These are phyloP conservation scores for Basidioascus undulatus DNA, from an alignment of 768 basidiomycete genomes.

Conservation along the genomic window DNA sequence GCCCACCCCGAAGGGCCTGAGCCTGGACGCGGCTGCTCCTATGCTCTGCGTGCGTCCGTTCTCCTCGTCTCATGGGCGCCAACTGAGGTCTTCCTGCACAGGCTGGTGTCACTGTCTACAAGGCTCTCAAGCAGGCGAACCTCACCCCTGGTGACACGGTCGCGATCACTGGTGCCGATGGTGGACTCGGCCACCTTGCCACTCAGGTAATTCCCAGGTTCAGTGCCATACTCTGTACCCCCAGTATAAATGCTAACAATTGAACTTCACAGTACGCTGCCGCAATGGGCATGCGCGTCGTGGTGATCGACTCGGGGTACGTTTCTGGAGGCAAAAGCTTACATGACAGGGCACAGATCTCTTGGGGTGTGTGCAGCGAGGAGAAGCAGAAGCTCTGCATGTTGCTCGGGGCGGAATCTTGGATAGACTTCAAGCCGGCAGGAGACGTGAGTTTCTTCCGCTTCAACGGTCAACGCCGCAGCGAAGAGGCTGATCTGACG, in stretches of 20 bases:
- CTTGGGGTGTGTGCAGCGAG: too few relatives aligned
- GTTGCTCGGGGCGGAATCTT: constrained; percentile 12
- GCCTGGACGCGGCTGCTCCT: constrained; percentile 34
- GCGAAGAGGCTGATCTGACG: too few relatives aligned
- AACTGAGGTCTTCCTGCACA: neutral
- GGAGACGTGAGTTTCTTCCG: constrained; percentile 32
- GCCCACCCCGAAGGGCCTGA: constrained; percentile 41
- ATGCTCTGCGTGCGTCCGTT: constrained; percentile 35
- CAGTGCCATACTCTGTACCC: too few relatives aligned
- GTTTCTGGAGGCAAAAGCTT: too few relatives aligned
- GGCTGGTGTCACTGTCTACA: constrained; percentile 51
- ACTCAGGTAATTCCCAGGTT: too few relatives aligned
- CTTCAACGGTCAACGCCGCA: constrained; percentile 38
- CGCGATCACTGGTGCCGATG: constrained; percentile 25
- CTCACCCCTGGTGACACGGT: constrained; percentile 47
- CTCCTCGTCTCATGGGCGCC: neutral
- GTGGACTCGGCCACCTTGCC: constrained; percentile 25
- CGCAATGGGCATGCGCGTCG: constrained; percentile 49
- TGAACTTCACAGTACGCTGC: constrained; percentile 68
- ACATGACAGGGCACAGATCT: too few relatives aligned
- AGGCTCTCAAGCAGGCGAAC: constrained; percentile 50
- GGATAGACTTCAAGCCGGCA: constrained; percentile 49
- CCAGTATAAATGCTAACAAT: too few relatives aligned
- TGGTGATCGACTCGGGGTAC: constrained; percentile 61
- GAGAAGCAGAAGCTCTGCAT: constrained; percentile 28